Conservation (phyloP, 2,329 filamentous ascomycete species). For the Aspergillus unguis region DNA sequence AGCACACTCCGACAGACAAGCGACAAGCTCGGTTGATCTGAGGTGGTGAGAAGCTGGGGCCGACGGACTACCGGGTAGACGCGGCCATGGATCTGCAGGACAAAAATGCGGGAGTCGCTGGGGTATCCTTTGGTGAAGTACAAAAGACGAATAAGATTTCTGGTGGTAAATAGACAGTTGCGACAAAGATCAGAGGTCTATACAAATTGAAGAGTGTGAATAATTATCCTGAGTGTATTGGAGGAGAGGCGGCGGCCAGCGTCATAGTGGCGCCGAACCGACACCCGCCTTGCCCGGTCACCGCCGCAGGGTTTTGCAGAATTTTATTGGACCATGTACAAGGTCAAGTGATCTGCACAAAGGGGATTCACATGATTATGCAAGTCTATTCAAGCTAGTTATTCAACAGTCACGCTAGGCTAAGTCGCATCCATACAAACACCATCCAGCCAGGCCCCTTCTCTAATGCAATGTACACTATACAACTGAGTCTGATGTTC, state of each 20-base stretch:
- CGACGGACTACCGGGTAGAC: constrained; percentile 30
- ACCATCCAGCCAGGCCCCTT: background rate
- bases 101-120: background rate
- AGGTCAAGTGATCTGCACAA: background rate
- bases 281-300: constrained; percentile 14
- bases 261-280: constrained; percentile 17
- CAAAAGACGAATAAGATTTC: background rate
- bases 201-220: background rate
- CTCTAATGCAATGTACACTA: constrained; percentile 14
- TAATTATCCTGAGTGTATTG: constrained; percentile 9
- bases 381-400: background rate
- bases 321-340: background rate
- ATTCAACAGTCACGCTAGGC: constrained; percentile 3
- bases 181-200: background rate
- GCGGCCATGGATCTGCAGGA: constrained; percentile 20
- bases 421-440: background rate
- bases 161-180: background rate
- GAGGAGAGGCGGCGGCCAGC: constrained; percentile 7
- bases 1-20: constrained; percentile 1
- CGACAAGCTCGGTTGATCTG: constrained; percentile 12
- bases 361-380: background rate
- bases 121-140: background rate
- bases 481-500: constrained; percentile 12
- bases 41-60: constrained; percentile 18
- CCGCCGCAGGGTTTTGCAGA: too few relatives aligned